These are phyloP conservation scores for Coelastrella sp. DNA, from an alignment of 139 green algal species.

Conservation along the genomic window DNA sequence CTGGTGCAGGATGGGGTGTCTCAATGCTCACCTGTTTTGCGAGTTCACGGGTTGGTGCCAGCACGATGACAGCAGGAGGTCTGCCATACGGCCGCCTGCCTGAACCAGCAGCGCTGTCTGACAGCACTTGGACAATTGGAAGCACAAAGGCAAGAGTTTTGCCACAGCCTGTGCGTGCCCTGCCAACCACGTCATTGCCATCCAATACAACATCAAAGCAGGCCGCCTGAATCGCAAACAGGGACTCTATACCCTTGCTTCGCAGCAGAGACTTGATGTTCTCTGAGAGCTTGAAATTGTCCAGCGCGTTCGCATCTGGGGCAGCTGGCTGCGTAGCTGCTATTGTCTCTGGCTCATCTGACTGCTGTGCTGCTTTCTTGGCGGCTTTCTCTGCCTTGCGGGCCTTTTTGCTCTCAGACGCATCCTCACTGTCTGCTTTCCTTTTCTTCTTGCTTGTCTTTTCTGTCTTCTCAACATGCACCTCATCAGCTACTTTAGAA, in stretches of 20 bases:
- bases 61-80: slow-evolving; percentile 84
- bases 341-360: not conserved
- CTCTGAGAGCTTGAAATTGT: slow-evolving; percentile 84
- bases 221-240: slow-evolving; percentile 97
- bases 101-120: slow-evolving; percentile 40
- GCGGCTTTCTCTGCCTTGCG: slow-evolving; percentile 17
- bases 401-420: slow-evolving; percentile 17
- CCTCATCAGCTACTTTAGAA: not conserved
- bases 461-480: slow-evolving; percentile 10
- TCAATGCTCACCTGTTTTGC: slow-evolving; percentile 89
- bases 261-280: slow-evolving; percentile 81
- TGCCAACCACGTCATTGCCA: slow-evolving; percentile 92
- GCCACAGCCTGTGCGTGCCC: slow-evolving; percentile 94
- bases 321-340: not conserved
- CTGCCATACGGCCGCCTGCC: slow-evolving; percentile 56
- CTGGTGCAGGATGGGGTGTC: too few species aligned
- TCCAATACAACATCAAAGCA: slow-evolving; percentile 81
- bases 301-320: slow-evolving; percentile 70
- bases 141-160: slow-evolving; percentile 99
- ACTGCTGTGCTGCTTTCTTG: not conserved
- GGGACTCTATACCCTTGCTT: slow-evolving; percentile 83
- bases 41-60: slow-evolving; percentile 97
- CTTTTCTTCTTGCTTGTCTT: slow-evolving; percentile 41
- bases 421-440: not conserved
- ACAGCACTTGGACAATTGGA: slow-evolving; percentile 92